Conservation (phyloP, 1,284 basidiomycete genomes). For the Sporisorium graminicola region DNA sequence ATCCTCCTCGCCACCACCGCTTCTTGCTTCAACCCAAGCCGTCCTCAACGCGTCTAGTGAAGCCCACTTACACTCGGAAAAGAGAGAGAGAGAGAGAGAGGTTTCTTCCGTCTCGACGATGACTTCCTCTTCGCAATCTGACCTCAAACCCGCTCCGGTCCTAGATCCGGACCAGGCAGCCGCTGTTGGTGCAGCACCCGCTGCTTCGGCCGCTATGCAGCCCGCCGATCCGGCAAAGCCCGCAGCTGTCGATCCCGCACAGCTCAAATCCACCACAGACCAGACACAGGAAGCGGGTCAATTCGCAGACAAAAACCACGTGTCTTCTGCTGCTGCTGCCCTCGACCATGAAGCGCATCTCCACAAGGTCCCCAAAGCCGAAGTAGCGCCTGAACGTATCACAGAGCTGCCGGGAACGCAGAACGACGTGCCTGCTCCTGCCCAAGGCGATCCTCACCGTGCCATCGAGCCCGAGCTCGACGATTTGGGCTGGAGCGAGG, state of each 20-base stretch:
- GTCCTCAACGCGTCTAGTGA: neutral
- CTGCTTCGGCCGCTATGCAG: slow-evolving; percentile 19
- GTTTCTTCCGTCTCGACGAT: slow-evolving; percentile 7
- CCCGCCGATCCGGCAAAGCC: slow-evolving; percentile 26
- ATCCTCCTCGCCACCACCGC: neutral
- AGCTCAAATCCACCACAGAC: slow-evolving; percentile 11
- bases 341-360: slow-evolving; percentile 51
- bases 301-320: slow-evolving; percentile 24
- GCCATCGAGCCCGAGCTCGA: slow-evolving; percentile 57
- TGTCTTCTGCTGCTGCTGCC: slow-evolving; percentile 21
- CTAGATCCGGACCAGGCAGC: slow-evolving; percentile 50
- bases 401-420: slow-evolving; percentile 31
- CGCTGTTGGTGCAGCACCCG: slow-evolving; percentile 21
- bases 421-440: slow-evolving; percentile 40
- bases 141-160: slow-evolving; percentile 27
- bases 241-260: slow-evolving; percentile 22
- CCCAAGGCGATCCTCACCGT: slow-evolving; percentile 45
- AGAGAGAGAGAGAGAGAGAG: slow-evolving; percentile 1
- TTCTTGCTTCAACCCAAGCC: neutral
- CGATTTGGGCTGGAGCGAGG: slow-evolving; percentile 61
- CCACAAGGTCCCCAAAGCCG: slow-evolving; percentile 44
- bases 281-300: slow-evolving; percentile 31
- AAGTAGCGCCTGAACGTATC: slow-evolving; percentile 36
- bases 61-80: neutral
- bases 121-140: slow-evolving; percentile 11